Conservation (phyloP, 495 filamentous ascomycete species). For the Beverwykella pulmonaria region DNA sequence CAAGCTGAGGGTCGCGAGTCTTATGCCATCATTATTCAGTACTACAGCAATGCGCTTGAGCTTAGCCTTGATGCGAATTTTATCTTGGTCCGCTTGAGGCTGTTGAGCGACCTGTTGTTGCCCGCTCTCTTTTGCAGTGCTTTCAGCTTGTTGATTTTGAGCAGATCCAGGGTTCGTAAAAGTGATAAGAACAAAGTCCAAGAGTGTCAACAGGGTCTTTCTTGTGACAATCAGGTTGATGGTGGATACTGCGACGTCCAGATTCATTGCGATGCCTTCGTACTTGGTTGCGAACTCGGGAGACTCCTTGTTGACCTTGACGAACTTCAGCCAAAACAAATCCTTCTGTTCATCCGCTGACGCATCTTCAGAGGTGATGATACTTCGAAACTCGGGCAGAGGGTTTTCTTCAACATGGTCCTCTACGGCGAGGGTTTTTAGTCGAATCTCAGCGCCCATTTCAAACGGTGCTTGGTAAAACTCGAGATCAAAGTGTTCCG, state of each 20-base stretch:
- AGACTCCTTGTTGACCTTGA: constrained; percentile 85
- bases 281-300: constrained; percentile 90
- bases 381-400: constrained; percentile 90
- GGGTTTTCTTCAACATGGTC: constrained; percentile 92
- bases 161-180: constrained; percentile 73
- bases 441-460: constrained; percentile 84
- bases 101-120: constrained; percentile 33
- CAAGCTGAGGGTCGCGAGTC: constrained; percentile 87
- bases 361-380: constrained; percentile 84
- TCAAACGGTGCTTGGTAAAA: constrained; percentile 87
- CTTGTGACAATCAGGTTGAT: constrained; percentile 94
- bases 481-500: constrained; percentile 83
- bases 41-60: constrained; percentile 91
- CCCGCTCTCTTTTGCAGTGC: constrained; percentile 34
- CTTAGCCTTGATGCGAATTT: constrained; percentile 84
- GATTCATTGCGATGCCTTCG: constrained; percentile 88
- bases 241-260: constrained; percentile 89
- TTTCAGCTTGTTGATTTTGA: constrained; percentile 45
- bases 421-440: constrained; percentile 87
- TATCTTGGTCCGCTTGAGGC: constrained; percentile 49
- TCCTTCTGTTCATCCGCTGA: constrained; percentile 72
- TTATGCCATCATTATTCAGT: constrained; percentile 97
- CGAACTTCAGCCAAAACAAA: constrained; percentile 83
- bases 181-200: constrained; percentile 94
- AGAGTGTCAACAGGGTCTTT: constrained; percentile 87